Evolutionary conservation across 2,329 filamentous ascomycete genomes (phyloP), one percentile per base, ranked within the genome.

Genomic region (Elsinoe australis): DNA sequence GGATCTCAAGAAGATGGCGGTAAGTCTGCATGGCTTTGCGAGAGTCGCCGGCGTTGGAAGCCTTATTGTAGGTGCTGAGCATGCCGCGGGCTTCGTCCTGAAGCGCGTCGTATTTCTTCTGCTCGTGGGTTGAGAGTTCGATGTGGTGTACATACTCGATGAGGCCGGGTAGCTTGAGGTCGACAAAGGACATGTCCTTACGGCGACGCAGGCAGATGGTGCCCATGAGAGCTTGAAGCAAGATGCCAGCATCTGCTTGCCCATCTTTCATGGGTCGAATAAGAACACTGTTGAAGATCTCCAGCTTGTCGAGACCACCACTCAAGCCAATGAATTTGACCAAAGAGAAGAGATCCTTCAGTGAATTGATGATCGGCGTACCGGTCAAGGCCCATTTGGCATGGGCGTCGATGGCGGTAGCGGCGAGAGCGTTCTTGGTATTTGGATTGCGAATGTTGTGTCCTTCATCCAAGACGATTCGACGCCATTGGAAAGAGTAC

Each of bases 181-280:
- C 86, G 46, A 95, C 77, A 59, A 94, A 94, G 4, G 75, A 75
- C 87, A 95, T 94, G 49, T 90, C 82, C 62, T 95, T 95, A 64
- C 81, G 83, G 29, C 88, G 79, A 29, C 88, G 78, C 17, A 95
- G 71, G 57, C 85, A 92, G 38, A 94, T 75, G 14, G 84, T 80
- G n/a, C 74, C 73, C 79, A 94, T 89, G 35, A 94, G 72, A 4
- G 79, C 75, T 59, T 90, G 84, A 3, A 94, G 72, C 3, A 90
- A 68, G 8, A 74, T 64, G 39, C 79, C 80, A 1, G 61, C 60
- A 26, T 72, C 68, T 1, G 67, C 62, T 12, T 80, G 73, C 1
- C 78, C 79, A 4, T 63, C 59, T 46, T 74, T 75, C 6, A 94
- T 71, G 3, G 83, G 83, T 22, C 85, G 76, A 31, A 82, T 80